A percentile compares a stretch with the other conserved stretches of the same genome.
These are phyloP conservation scores for Trypanosoma avium DNA, from an alignment of 208 protist species.

Conservation along the genomic window DNA sequence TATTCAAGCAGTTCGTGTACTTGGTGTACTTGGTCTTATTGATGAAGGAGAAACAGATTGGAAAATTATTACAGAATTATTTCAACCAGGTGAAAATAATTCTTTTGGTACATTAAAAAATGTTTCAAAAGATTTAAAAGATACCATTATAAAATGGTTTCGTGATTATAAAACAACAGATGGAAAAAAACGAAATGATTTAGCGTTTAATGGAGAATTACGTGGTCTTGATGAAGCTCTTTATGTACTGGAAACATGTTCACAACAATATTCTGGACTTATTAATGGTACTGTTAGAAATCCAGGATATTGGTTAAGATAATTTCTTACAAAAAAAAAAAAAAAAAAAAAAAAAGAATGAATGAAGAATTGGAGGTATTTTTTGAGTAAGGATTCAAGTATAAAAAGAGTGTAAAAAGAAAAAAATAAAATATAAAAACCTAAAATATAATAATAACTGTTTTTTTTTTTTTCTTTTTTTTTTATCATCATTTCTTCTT, in stretches of 20 bases:
- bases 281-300: constrained; percentile 33
- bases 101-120: constrained; percentile 46
- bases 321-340: constrained; percentile 11
- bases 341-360: constrained; percentile 8
- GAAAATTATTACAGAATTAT: constrained; percentile 82
- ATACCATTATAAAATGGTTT: constrained; percentile 84
- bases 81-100: constrained; percentile 20
- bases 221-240: constrained; percentile 56
- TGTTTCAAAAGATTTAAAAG: constrained; percentile 51
- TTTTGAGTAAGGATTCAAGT: too few relatives aligned
- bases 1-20: constrained; percentile 66
- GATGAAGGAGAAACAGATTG: constrained; percentile 93
- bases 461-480: constrained; percentile 9
- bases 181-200: constrained; percentile 88
- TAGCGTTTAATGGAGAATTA: constrained; percentile 73
- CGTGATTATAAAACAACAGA: constrained; percentile 93
- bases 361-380: background rate
- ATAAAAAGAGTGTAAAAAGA: too few relatives aligned
- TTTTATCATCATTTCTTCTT: constrained; percentile 20
- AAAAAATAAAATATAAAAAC: too few relatives aligned
- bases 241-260: constrained; percentile 54
- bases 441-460: too few relatives aligned
- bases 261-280: constrained; percentile 61
- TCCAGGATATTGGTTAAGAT: constrained; percentile 64
- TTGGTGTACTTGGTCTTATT: constrained; percentile 88